These are phyloP conservation scores for Polytolypa hystricis DNA, from an alignment of 2,329 filamentous ascomycete genomes.

Conservation along the genomic window DNA sequence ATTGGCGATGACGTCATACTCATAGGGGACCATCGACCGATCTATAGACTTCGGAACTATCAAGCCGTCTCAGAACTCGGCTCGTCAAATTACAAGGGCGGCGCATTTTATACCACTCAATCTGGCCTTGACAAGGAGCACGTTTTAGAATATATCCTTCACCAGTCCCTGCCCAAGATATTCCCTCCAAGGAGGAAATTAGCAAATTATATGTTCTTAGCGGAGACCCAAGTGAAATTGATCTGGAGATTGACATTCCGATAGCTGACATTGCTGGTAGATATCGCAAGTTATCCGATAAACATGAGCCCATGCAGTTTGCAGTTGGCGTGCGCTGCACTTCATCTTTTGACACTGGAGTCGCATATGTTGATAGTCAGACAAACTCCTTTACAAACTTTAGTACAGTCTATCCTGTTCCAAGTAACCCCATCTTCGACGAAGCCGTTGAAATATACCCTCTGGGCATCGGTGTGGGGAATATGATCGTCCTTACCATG, in stretches of 20 bases:
- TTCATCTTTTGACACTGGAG: neutral
- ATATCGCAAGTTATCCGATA: neutral
- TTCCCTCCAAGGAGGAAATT: no score
- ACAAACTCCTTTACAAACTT: neutral
- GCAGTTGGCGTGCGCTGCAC: neutral
- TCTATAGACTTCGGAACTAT: neutral
- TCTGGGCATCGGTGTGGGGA: no score
- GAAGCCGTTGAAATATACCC: no score
- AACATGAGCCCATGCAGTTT: neutral
- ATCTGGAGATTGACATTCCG: neutral
- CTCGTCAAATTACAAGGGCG: neutral
- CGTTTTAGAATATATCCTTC: slow-evolving; percentile 1
- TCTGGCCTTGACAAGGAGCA: neutral
- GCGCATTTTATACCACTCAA: no score
- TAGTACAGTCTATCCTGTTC: neutral
- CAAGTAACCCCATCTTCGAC: neutral
- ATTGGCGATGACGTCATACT: neutral
- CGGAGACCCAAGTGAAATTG: neutral
- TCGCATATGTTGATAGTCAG: neutral
- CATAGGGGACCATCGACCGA: neutral
- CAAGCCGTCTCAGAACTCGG: neutral
- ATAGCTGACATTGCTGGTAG: neutral
- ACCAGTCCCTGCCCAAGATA: neutral
- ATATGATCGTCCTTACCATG: no score
- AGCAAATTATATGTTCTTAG: no score